Base-by-base conservation (phyloP, 371 early-diverging fungal species). In the Mucor saturninus region DNA sequence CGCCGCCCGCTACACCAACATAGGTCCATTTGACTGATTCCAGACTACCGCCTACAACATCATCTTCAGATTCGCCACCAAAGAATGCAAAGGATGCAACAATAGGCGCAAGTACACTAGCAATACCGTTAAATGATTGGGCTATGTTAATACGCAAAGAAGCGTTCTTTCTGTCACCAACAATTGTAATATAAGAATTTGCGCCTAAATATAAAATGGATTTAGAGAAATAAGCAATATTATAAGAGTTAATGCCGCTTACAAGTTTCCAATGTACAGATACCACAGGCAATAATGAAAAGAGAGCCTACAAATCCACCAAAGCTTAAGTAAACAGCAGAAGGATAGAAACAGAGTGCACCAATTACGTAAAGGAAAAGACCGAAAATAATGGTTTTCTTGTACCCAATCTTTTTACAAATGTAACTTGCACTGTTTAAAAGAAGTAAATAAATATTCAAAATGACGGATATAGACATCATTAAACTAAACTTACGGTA, bases 51-150 rank as follows among this genome's bases (percentile, higher is more conserved):
- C 66, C 65, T 7, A 55, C 60, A 1, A 64, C 64, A 9, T 57
- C 61, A 39, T 79, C 59, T 37, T 68, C 69, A 14, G 13, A 46
- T 14, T 76, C 77, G 13, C 46, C 46, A 46, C 75, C 76, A 61
- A 81, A 81, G 59, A 81, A 81, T 26, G 75, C 77, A 52, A 73
- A 76, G 0, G 81, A 76, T 11, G 81, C 81, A 55, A 81, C 67
- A 32, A 81, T 65, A 26, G 81, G 81, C 11, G 76, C 75, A 45
- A 79, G 67, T 10, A 67, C 65, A n/a, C 75, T 71, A 0, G 75
- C 79, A 45, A 81, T 55, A 32, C 81, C 81, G 30, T 81, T 81
- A 67, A 81, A 81, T 8, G 59, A 69, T 60, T 81, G 81, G 28
- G 79, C 71, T 8, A 68, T 49, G 29, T 75, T 78, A 39, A 81